phyloP scores from a whole-genome alignment of 306 rosid genomes.

The Luffa acutangula region DNA sequence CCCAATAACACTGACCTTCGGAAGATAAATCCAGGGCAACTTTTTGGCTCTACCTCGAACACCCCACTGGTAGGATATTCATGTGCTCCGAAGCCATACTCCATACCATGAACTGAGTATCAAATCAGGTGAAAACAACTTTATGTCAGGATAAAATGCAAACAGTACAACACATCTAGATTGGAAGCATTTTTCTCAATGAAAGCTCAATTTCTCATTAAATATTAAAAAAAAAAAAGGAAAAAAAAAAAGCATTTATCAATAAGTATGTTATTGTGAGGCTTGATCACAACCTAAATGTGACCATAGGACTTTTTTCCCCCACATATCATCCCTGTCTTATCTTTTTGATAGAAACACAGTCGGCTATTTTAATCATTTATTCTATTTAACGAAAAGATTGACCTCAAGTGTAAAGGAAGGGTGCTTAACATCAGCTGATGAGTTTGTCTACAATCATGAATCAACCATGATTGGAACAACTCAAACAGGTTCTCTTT shows the following conservation, averaged over 20 bases:
- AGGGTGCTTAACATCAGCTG: not conserved
- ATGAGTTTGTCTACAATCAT: not conserved
- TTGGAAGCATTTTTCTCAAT: not conserved
- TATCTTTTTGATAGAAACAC: not conserved
- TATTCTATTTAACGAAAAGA: not conserved
- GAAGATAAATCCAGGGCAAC: slow-evolving; percentile 92
- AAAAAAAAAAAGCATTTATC: not conserved
- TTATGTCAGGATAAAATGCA: slow-evolving; percentile 16
- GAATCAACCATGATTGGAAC: not conserved
- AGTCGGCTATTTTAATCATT: not conserved
- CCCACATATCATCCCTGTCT: not conserved
- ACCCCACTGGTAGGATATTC: slow-evolving; percentile 83
- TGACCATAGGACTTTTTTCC: not conserved
- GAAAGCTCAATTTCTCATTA: no score
- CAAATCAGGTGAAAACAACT: slow-evolving; percentile 17
- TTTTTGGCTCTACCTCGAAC: slow-evolving; percentile 92
- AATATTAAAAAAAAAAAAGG: no score
- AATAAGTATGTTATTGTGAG: not conserved
- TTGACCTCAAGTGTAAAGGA: not conserved
- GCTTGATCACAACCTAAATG: not conserved
- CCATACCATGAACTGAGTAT: slow-evolving; percentile 67
- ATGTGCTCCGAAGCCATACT: slow-evolving; percentile 91
- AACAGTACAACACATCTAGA: not conserved
- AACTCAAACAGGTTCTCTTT: not conserved
- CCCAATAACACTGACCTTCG: slow-evolving; percentile 75